Percentiles rank a stretch among this genome's conserved stretches.
phyloP scores from a whole-genome alignment of 2,329 filamentous ascomycete species.

The Paracoccidioides brasiliensis region DNA sequence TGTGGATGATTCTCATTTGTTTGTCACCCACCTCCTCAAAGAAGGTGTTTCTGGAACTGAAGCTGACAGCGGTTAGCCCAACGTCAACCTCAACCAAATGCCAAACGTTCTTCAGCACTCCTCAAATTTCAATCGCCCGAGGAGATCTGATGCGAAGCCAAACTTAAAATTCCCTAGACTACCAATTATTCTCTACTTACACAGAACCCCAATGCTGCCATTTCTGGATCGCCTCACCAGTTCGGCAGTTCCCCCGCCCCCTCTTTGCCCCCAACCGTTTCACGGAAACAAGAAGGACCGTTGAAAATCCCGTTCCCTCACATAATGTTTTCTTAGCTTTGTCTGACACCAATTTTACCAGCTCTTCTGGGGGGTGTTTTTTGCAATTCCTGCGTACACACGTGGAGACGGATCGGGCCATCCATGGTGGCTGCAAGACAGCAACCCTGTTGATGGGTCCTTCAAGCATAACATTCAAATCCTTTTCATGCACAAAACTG shows the following conservation, averaged over 20 bases:
- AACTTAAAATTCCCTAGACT: not conserved
- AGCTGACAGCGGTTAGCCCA: not conserved
- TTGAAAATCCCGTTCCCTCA: not conserved
- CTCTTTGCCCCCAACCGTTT: not conserved
- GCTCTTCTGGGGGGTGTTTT: not conserved
- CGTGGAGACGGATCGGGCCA: not conserved
- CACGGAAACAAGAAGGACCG: not conserved
- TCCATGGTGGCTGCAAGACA: not conserved
- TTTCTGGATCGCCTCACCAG: not conserved
- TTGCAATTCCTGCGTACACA: not conserved
- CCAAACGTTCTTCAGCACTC: not conserved
- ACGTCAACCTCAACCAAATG: not conserved
- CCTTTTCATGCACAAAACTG: not conserved
- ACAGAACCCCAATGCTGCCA: not conserved
- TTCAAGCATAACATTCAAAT: not conserved
- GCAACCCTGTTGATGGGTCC: not conserved
- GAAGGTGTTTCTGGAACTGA: not conserved
- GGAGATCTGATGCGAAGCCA: not conserved
- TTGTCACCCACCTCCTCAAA: not conserved
- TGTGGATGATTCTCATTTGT: not conserved
- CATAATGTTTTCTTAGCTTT: not conserved
- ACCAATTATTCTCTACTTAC: not conserved
- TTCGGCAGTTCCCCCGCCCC: not conserved
- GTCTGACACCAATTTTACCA: not conserved
- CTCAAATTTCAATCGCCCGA: not conserved